Percentiles rank a stretch among this genome's conserved stretches.
These are phyloP conservation scores for Sclerotinia borealis DNA, from an alignment of 2,329 filamentous ascomycete species.

Conservation along the genomic window DNA sequence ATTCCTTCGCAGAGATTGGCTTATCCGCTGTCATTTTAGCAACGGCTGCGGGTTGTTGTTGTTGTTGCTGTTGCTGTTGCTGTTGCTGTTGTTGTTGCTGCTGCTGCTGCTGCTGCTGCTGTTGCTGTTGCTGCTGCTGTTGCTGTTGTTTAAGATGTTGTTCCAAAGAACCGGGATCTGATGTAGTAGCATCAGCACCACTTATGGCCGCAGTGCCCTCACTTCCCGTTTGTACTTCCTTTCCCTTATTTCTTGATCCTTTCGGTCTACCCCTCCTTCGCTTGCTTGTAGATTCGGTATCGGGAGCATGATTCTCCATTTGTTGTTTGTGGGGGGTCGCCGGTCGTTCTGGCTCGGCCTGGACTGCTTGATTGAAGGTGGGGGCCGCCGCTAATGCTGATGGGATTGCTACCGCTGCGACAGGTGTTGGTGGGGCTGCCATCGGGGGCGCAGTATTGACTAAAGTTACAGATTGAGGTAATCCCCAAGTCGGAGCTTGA, in stretches of 20 bases:
- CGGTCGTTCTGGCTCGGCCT: conserved; percentile 18
- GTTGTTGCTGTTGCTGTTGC: too few relatives aligned
- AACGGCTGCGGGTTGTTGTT: conserved; percentile 18
- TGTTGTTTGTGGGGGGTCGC: conserved; percentile 22
- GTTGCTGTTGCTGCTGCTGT: too few relatives aligned
- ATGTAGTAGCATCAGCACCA: not conserved
- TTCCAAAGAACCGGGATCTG: conserved; percentile 16
- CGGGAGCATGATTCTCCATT: conserved; percentile 14
- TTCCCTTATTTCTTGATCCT: conserved; percentile 44
- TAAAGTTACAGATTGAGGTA: conserved; percentile 26
- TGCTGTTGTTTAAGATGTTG: too few relatives aligned
- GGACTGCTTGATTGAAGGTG: conserved; percentile 14
- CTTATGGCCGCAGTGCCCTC: conserved; percentile 3
- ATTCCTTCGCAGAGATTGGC: conserved; percentile 12
- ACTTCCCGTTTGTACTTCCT: conserved; percentile 16
- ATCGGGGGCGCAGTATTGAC: conserved; percentile 24
- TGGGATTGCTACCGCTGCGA: not conserved
- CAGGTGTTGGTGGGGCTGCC: conserved; percentile 14
- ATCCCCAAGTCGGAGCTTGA: conserved; percentile 28
- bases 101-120: too few relatives aligned
- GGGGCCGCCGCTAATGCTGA: conserved; percentile 1
- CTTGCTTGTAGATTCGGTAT: conserved; percentile 25
- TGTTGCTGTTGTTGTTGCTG: too few relatives aligned
- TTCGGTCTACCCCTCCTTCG: conserved; percentile 41
- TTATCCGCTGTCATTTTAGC: conserved; percentile 16